A percentile compares a stretch with the other conserved stretches of the same genome.
These are phyloP conservation scores for Infundibulicybe gibba DNA, from an alignment of 768 basidiomycete species.

Conservation along the genomic window DNA sequence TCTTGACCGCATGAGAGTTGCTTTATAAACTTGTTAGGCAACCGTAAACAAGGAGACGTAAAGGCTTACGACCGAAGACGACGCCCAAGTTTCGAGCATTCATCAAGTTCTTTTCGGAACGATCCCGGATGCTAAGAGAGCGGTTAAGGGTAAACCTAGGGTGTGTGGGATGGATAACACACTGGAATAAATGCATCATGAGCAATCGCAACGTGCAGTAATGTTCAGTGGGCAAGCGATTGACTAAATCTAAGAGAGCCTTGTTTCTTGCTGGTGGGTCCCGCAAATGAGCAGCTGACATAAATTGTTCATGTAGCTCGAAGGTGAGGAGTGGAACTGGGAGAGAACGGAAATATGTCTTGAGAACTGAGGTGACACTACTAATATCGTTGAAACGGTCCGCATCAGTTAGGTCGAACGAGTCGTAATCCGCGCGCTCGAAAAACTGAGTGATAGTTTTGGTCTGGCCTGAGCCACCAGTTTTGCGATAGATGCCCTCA, in stretches of 20 bases:
- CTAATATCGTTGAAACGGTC: constrained; percentile 97
- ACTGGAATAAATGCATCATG: constrained; percentile 89
- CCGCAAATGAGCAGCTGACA: constrained; percentile 66
- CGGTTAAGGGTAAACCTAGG: constrained; percentile 6
- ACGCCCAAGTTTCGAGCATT: constrained; percentile 93
- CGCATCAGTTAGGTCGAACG: constrained; percentile 84
- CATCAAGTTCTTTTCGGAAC: constrained; percentile 83
- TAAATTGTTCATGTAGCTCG: constrained; percentile 88
- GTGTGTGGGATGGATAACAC: constrained; percentile 20
- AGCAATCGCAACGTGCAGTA: constrained; percentile 80
- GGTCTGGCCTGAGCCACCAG: constrained; percentile 87
- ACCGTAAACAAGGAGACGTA: background rate
- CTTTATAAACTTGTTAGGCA: constrained; percentile 36
- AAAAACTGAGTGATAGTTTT: constrained; percentile 94
- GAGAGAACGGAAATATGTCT: constrained; percentile 92
- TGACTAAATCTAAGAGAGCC: constrained; percentile 64
- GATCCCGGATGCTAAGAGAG: constrained; percentile 55
- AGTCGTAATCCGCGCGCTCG: constrained; percentile 84
- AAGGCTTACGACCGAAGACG: constrained; percentile 91
- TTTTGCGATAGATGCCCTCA: constrained; percentile 98
- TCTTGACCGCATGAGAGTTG: constrained; percentile 89
- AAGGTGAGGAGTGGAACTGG: constrained; percentile 90
- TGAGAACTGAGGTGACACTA: constrained; percentile 93
- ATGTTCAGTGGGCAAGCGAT: constrained; percentile 80
- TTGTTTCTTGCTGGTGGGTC: constrained; percentile 59